Percentiles rank a stretch among this genome's conserved stretches.
phyloP scores from a whole-genome alignment of 2,329 filamentous ascomycete genomes.

The Pseudogymnoascus sp. region DNA sequence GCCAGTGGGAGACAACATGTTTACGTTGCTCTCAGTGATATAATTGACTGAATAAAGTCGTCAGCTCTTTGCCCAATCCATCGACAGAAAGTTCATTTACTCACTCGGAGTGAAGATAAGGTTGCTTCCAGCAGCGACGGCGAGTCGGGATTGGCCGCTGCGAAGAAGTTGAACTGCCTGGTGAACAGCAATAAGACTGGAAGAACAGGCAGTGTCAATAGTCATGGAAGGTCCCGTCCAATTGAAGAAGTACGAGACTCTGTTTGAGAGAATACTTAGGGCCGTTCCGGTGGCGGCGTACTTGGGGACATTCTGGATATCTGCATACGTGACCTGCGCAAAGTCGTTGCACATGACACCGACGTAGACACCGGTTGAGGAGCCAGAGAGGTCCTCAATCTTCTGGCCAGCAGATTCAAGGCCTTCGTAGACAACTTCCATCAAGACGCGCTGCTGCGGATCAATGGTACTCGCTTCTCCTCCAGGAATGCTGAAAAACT shows the following conservation, averaged over 20 bases:
- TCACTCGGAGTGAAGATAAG: slow-evolving; percentile 12
- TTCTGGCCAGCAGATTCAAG: slow-evolving; percentile 22
- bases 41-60: not conserved
- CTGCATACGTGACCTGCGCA: slow-evolving; percentile 24
- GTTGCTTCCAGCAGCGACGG: slow-evolving; percentile 20
- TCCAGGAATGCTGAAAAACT: slow-evolving; percentile 25
- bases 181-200: slow-evolving; percentile 30
- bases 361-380: slow-evolving; percentile 24
- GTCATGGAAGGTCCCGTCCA: slow-evolving; percentile 31
- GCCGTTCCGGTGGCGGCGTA: slow-evolving; percentile 29
- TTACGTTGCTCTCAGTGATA: slow-evolving; percentile 28
- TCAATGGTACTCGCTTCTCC: slow-evolving; percentile 23
- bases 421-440: slow-evolving; percentile 24
- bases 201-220: slow-evolving; percentile 35
- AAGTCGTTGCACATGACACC: slow-evolving; percentile 33
- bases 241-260: slow-evolving; percentile 35
- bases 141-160: slow-evolving; percentile 13
- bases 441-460: slow-evolving; percentile 23
- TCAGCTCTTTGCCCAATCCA: not conserved
- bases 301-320: slow-evolving; percentile 28
- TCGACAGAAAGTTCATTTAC: not conserved
- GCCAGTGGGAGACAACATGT: slow-evolving; percentile 24
- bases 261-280: slow-evolving; percentile 31
- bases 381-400: slow-evolving; percentile 18
- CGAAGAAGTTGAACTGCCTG: slow-evolving; percentile 19